Base-by-base conservation (phyloP, 768 basidiomycete species). In the Russula sp. region DNA sequence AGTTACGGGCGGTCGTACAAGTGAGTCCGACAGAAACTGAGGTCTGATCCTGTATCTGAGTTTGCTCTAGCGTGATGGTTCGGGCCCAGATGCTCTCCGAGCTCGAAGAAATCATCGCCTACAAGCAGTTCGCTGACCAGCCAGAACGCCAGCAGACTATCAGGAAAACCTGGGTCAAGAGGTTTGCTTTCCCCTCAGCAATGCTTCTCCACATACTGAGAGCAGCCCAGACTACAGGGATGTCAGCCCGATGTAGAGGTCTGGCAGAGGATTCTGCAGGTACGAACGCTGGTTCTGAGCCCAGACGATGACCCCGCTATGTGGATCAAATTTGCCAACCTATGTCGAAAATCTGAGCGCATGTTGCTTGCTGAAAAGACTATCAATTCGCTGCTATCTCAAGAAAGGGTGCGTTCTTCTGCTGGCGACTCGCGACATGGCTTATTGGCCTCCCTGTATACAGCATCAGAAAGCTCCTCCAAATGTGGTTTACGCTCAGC, bases 251-350 rank as follows among this genome's bases (percentile, higher is more conserved):
- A 98, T 70, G 96, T 98, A 39, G 97, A 99, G 75, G 94, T 97
- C 5, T 99, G 97, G 97, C 97, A 98, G 73, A 86, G 96, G 20
- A 91, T 98, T 58, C 78, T 99, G 9, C 96, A 98, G 78, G 94
- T 99, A 54, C 84, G 97, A 57, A 93, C 95, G 0, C 80, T 98
- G 57, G 94, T 99, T 22, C 79, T 98, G 32, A 90, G 85, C 49
- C 96, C 97, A 0, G 91, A 91, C 66, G 94, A 97, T 66, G 94
- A 98, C 71, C 92, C 91, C 49, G 84, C 90, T 51, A 98, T 97
- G 86, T 98, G 95, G 94, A 97, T 99, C 75, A 94, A 97, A 75
- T 98, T 99, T 71, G 93, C 96, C 2, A 98, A 99, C 70, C 78
- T 98, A 1, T 98, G 97, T 72, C 91, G 97, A 56, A 96, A 96